Evolutionary conservation across 2,329 filamentous ascomycete species (phyloP), one percentile per base, ranked within the genome.

Genomic region (Alternaria sp.): DNA sequence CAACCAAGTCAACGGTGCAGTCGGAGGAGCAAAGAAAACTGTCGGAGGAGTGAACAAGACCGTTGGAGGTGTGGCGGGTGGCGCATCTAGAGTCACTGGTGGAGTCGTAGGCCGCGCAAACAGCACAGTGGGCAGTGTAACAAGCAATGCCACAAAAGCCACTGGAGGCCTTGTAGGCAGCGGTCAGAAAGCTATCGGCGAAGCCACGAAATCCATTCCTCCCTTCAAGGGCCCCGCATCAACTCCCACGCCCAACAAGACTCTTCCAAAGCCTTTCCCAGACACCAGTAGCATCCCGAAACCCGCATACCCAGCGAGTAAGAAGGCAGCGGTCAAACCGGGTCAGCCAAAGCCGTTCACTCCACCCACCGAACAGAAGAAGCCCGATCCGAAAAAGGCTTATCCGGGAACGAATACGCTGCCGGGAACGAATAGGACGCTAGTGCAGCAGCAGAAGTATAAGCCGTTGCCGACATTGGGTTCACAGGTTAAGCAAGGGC

Each of bases 401-500:
- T 75, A 76, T 56, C 71, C 73, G 0, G 74, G 72, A 1, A 74
- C 72, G 21, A 72, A 69, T 34, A 74, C 72, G 31, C 40, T 71
- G 46, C 70, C 72, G 0, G 72, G 73, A 46, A 70, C 55, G 2
- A 65, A 56, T 21, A 68, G 60, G 58, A 67, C 66, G 26, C 71
- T 72, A 0, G 73, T 76, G 9, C 63, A 57, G 49, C 58, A 61
- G 56, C 57, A 66, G 50, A 68, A 57, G 61, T 69, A 68, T 50
- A 72, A 70, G 68, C 64, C 72, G 17, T 41, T 66, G 51, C 67
- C 66, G 52, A 66, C 64, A 44, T 31, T 72, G 52, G 70, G 66
- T 24, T 59, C 66, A 42, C 67, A 68, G 60, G 63, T 69, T 13
- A 64, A 69, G 34, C 46, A 57, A 54, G 73, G 74, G 3, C 68